Percentiles rank a stretch among this genome's conserved stretches.
Evolutionary conservation across 257 asterid species (phyloP).

Genomic region (Plectranthus barbatus): DNA sequence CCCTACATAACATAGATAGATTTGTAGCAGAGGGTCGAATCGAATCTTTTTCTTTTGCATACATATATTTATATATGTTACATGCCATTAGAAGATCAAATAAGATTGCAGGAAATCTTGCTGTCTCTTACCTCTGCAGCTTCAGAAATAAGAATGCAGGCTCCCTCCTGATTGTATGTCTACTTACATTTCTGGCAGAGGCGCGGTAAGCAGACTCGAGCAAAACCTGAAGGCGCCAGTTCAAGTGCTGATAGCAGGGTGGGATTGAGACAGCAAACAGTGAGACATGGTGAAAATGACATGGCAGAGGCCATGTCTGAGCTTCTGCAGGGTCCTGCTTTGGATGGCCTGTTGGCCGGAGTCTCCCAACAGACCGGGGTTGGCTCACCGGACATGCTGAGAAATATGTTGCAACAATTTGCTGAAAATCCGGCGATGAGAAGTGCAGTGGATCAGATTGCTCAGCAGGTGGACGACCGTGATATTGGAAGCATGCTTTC

Average conservation of each 20-base stretch:
- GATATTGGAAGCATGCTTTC: slow-evolving; percentile 77
- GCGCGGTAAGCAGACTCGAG: slow-evolving; percentile 40
- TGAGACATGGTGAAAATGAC: slow-evolving; percentile 38
- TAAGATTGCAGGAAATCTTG: background rate
- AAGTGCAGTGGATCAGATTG: slow-evolving; percentile 75
- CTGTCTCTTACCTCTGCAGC: background rate
- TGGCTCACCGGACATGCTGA: slow-evolving; percentile 83
- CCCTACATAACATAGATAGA: too few relatives aligned
- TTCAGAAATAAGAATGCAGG: background rate
- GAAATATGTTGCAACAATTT: slow-evolving; percentile 71
- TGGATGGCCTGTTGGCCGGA: slow-evolving; percentile 67
- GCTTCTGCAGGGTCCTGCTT: slow-evolving; percentile 64
- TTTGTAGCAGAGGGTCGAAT: too few relatives aligned
- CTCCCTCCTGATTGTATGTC: too few relatives aligned
- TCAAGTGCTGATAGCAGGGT: slow-evolving; percentile 35
- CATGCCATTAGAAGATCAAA: background rate
- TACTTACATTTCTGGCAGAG: slow-evolving; percentile 33
- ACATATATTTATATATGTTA: background rate
- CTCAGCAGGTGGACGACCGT: slow-evolving; percentile 77
- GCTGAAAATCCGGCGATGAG: slow-evolving; percentile 85
- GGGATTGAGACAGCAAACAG: slow-evolving; percentile 17
- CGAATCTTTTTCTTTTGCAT: background rate
- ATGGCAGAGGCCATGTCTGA: slow-evolving; percentile 67
- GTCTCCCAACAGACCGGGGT: slow-evolving; percentile 88
- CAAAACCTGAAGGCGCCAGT: slow-evolving; percentile 31